Evolutionary conservation across 139 green algal genomes (phyloP).

Genomic region (Tetraselmis chui): DNA sequence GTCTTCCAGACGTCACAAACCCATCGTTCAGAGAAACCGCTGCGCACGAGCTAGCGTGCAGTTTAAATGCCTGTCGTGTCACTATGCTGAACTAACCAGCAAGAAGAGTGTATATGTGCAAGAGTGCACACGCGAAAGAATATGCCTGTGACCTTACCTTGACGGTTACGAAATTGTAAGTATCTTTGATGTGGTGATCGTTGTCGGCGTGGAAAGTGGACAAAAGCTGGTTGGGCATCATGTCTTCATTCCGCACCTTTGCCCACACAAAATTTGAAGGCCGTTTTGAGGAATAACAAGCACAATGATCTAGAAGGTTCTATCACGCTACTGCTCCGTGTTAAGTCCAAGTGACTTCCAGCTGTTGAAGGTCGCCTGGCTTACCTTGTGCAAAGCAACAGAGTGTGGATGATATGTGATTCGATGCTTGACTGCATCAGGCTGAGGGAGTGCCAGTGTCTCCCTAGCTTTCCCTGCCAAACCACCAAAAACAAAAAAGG

Average conservation of each 20-base stretch:
- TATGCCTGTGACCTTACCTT: constrained; percentile 40
- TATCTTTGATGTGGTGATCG: constrained; percentile 72
- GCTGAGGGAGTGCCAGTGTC: constrained; percentile 25
- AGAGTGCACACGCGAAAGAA: constrained; percentile 31
- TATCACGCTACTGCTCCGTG: too few species aligned
- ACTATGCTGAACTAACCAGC: too few species aligned
- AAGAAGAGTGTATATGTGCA: too few species aligned
- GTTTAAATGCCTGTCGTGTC: too few species aligned
- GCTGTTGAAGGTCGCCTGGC: not conserved
- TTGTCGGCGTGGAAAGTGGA: constrained; percentile 60
- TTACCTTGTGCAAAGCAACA: constrained; percentile 49
- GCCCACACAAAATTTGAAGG: too few species aligned
- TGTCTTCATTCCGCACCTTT: constrained; percentile 32
- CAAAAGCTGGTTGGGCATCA: constrained; percentile 54
- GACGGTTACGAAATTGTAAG: constrained; percentile 81
- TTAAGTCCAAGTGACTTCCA: too few species aligned
- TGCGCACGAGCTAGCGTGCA: constrained; percentile 10
- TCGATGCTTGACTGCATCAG: constrained; percentile 27
- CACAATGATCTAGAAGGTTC: too few species aligned
- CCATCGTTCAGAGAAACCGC: not conserved
- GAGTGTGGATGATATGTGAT: constrained; percentile 47
- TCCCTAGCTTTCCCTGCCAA: constrained; percentile 33
- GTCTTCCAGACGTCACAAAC: constrained; percentile 17
- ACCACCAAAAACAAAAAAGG: not conserved
- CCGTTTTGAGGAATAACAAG: too few species aligned